Base-by-base conservation (phyloP, 352 stramenopile species). In the Phytopythium delawarense region DNA sequence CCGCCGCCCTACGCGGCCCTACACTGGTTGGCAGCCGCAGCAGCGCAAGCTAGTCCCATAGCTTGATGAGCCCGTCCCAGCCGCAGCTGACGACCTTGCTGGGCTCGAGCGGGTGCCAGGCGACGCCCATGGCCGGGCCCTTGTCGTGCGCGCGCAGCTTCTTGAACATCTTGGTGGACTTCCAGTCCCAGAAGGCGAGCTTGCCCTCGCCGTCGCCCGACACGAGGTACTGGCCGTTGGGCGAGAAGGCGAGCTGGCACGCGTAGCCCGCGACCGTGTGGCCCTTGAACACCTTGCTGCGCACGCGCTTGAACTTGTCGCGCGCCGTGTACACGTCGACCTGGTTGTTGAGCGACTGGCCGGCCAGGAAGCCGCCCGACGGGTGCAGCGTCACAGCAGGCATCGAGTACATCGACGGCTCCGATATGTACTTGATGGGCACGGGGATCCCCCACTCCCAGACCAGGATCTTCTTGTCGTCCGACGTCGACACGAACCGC, bases 131-230 rank as follows among this genome's bases (percentile, higher is more conserved):
- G 63, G 88, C 96, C 30, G 97, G 96, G 2, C 97, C 96, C 25
- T 87, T 87, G 58, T 98, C 88, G 76, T 99, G 97, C 4, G 95
- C 96, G 13, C 67, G 75, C 52, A 96, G 66, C 62, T 92, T 92
- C 74, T 89, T 90, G 64, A 94, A 76, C 69, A 97, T 78, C 68
- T 97, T 98, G 57, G 89, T 97, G 50, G 81, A 90, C 63, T 99
- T 99, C 89, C 97, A 99, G 76, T 99, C 97, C 97, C 97, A 99
- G 75, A 99, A 97, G 58, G 91, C 98, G n/a, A 99, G 62, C 59
- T 97, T 97, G 54, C 98, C 98, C 64, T 98, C 91, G 25, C 93
- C 94, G 71, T 99, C 97, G 34, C 98, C 98, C 46, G 92, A 98
- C 34, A 96, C 87, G 42, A 93, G 62, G 69, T 87, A 94, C 72